phyloP scores from a whole-genome alignment of 2,329 filamentous ascomycete genomes.

The Trichoderma breve region DNA sequence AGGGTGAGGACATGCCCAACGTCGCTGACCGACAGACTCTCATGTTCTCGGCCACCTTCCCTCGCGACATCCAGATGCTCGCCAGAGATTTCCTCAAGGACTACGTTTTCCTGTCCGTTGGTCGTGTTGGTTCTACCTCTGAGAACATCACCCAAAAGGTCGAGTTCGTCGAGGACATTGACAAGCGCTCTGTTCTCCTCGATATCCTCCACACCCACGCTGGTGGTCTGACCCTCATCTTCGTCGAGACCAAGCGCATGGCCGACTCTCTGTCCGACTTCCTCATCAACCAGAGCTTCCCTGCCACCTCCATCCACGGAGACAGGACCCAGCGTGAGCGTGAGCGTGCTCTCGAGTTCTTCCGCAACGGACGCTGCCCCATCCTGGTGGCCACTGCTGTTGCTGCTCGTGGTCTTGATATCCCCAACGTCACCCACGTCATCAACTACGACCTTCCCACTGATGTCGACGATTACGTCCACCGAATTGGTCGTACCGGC shows the following conservation, averaged over 20 bases:
- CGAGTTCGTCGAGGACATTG: conserved; percentile 92
- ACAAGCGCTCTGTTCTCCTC: conserved; percentile 96
- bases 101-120: conserved; percentile 98
- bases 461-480: conserved; percentile 97
- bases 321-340: conserved; percentile 98
- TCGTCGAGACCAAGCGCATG: conserved; percentile 99
- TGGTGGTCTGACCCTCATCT: conserved; percentile 87
- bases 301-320: conserved; percentile 96
- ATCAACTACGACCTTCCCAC: conserved; percentile 99
- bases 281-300: conserved; percentile 97
- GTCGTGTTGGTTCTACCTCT: conserved; percentile 97
- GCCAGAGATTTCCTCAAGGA: conserved; percentile 98
- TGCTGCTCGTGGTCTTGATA: conserved; percentile 86
- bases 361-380: conserved; percentile 91
- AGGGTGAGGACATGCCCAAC: conserved; percentile 94
- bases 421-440: conserved; percentile 94
- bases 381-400: conserved; percentile 97
- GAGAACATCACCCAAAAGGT: conserved; percentile 99
- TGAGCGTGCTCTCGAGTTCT: conserved; percentile 96
- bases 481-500: conserved; percentile 98
- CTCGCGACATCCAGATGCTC: conserved; percentile 98
- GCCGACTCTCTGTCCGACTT: conserved; percentile 97
- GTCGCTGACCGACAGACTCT: conserved; percentile 88
- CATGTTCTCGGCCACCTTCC: conserved; percentile 99
- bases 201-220: conserved; percentile 96